Conservation (phyloP, 192 early-diverging fungal genomes). For the Ambispora gerdemannii region DNA sequence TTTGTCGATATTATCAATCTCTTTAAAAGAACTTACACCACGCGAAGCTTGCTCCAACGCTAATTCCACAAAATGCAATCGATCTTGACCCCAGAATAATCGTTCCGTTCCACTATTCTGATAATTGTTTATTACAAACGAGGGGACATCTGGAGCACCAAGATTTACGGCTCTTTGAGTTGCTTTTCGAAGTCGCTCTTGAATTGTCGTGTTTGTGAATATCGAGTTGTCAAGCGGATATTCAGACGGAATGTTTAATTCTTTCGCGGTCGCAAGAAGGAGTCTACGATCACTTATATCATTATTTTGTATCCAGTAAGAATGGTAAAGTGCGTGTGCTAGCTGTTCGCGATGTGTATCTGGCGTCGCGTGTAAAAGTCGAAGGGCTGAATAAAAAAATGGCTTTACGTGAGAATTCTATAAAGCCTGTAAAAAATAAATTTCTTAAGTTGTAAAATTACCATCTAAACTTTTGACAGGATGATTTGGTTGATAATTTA, state of each 20-base stretch:
- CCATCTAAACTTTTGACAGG: conserved; percentile 30
- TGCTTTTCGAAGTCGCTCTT: conserved; percentile 22
- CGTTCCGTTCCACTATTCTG: neutral
- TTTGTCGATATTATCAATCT: conserved; percentile 16
- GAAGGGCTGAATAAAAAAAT: conserved; percentile 10
- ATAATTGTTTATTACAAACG: conserved; percentile 10
- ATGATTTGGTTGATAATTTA: conserved; percentile 31
- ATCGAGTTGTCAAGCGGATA: neutral
- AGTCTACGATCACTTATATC: conserved; percentile 17
- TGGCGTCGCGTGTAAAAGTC: conserved; percentile 25
- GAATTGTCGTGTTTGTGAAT: conserved; percentile 16
- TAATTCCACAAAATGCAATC: conserved; percentile 32
- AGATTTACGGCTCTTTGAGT: conserved; percentile 4
- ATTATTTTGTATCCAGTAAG: conserved; percentile 30
- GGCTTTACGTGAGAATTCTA: neutral
- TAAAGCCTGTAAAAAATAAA: too few species aligned
- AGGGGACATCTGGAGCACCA: conserved; percentile 32
- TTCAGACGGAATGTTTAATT: conserved; percentile 23
- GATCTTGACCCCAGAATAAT: conserved; percentile 34
- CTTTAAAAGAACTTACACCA: conserved; percentile 2
- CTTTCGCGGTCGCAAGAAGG: conserved; percentile 5
- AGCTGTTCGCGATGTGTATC: conserved; percentile 25
- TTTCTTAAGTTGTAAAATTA: too few species aligned
- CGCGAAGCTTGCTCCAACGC: conserved; percentile 1
- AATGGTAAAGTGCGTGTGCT: conserved; percentile 31